Conservation (phyloP, 2,329 filamentous ascomycete species). For the Nemania sp. region DNA sequence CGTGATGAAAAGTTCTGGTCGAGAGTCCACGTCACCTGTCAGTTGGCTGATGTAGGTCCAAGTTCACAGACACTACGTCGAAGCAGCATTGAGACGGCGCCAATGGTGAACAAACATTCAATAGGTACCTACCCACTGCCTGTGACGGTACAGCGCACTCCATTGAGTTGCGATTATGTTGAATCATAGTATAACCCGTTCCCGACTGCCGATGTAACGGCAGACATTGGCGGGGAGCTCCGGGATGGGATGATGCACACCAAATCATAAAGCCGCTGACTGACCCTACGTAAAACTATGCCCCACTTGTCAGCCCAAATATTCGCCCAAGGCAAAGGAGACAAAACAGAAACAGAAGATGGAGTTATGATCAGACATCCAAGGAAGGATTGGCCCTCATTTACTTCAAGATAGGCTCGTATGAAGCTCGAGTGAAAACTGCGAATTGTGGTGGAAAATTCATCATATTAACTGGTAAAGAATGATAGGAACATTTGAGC, state of each 20-base stretch:
- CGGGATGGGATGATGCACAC: neutral
- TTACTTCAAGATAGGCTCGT: constrained; percentile 68
- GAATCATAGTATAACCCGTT: no score
- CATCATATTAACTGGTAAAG: constrained; percentile 36
- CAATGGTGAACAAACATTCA: no score
- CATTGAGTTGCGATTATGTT: no score
- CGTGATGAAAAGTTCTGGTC: no score
- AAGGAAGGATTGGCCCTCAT: constrained; percentile 74
- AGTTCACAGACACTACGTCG: no score
- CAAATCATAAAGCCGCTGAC: neutral
- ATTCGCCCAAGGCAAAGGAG: neutral
- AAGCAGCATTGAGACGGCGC: no score
- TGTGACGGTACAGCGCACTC: no score
- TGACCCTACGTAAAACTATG: constrained; percentile 1
- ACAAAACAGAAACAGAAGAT: constrained; percentile 23
- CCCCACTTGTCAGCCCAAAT: constrained; percentile 8
- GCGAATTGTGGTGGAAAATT: constrained; percentile 79
- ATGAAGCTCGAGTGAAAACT: constrained; percentile 81
- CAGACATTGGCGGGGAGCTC: no score
- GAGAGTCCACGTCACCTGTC: no score
- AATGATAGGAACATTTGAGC: neutral
- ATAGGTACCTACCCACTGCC: no score
- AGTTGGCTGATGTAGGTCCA: no score
- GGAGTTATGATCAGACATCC: constrained; percentile 67
- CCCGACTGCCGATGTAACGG: no score